Percentiles rank a stretch among this genome's conserved stretches.
These are phyloP conservation scores for Penicillium daleae DNA, from an alignment of 495 filamentous ascomycete genomes.

Conservation along the genomic window DNA sequence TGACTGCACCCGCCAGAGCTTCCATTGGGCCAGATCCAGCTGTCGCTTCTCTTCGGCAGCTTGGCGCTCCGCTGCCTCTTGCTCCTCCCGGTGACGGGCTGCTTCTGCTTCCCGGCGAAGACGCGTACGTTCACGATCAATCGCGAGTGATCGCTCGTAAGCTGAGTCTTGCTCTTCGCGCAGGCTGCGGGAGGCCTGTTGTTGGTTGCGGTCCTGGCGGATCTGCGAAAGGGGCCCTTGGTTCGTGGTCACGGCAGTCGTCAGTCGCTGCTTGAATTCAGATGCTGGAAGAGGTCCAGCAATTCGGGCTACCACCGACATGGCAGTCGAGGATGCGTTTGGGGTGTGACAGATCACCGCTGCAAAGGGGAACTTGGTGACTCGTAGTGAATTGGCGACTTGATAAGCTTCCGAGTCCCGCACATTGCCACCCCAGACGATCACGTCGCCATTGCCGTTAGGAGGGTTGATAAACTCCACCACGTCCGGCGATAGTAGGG, in stretches of 20 bases:
- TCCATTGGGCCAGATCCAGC: slow-evolving; percentile 71
- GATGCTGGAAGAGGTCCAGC: slow-evolving; percentile 66
- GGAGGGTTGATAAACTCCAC: slow-evolving; percentile 68
- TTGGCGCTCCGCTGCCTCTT: slow-evolving; percentile 63
- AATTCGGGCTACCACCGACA: slow-evolving; percentile 81
- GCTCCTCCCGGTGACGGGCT: slow-evolving; percentile 62
- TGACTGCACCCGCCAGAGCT: slow-evolving; percentile 71
- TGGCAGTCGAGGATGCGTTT: slow-evolving; percentile 74
- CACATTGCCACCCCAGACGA: slow-evolving; percentile 91
- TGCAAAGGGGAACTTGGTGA: slow-evolving; percentile 88
- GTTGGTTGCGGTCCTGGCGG: slow-evolving; percentile 70
- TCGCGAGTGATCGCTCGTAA: slow-evolving; percentile 87
- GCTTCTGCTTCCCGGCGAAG: slow-evolving; percentile 75
- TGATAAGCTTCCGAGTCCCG: slow-evolving; percentile 93
- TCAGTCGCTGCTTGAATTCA: slow-evolving; percentile 72
- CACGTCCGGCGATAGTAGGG: slow-evolving; percentile 75
- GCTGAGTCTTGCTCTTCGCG: slow-evolving; percentile 86
- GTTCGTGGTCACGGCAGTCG: slow-evolving; percentile 69
- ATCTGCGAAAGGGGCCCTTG: slow-evolving; percentile 68
- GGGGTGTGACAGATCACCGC: slow-evolving; percentile 85
- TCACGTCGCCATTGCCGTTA: slow-evolving; percentile 65
- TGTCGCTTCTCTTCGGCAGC: slow-evolving; percentile 63
- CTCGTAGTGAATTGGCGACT: slow-evolving; percentile 77
- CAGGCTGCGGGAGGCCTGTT: slow-evolving; percentile 75
- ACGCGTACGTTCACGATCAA: slow-evolving; percentile 80